Base-by-base conservation (phyloP, 345 rosid genomes). In the Schrenkiella parvula region DNA sequence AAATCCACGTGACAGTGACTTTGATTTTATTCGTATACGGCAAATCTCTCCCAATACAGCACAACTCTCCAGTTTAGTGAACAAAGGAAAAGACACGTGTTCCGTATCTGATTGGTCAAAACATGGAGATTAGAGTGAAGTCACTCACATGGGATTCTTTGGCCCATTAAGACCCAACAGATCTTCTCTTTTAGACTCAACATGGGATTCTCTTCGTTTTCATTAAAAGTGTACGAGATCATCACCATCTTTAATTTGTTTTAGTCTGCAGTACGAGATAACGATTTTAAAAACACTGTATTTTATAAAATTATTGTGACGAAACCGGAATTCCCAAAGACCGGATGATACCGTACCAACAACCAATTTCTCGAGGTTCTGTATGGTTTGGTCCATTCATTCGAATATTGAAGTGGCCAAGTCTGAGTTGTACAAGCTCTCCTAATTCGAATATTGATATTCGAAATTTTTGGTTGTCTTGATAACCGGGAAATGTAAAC, bases 1-100 rank as follows among this genome's bases (percentile, higher is more conserved):
- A 2, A 8, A 18, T 57, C 64, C 72, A 66, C 67, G 72, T 74
- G 78, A 66, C 66, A 28, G 1, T 58, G 71, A 74, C 67, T 32
- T 25, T n/a, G 0, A 42, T 25, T 62, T 52, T 42, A 51, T 62
- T 64, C 75, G 8, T 26, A 7, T 71, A 60, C 68, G 52, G 68
- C 61, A 61, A 51, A 41, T 46, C 37, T 59, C 25, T 72, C 4
- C 64, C 55, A 8, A 6, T n/a, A 72, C 70, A 42, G 35, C 63
- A 63, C 46, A 43, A 22, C 46, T 39, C 43, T 71, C 23, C 4
- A 18, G 29, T 3, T 3, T 2, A 23, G 34, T 32, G 32, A 39
- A 2, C 8, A 1, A 57, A 8, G 5, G 14, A 26, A 6, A 17
- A 2, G 9, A 23, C 50, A 54, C 71, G 71, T 55, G 57, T 64